phyloP scores from a whole-genome alignment of 225 moss, liverwort and hornwort genomes.

The Rhytidiadelphus loreus region DNA sequence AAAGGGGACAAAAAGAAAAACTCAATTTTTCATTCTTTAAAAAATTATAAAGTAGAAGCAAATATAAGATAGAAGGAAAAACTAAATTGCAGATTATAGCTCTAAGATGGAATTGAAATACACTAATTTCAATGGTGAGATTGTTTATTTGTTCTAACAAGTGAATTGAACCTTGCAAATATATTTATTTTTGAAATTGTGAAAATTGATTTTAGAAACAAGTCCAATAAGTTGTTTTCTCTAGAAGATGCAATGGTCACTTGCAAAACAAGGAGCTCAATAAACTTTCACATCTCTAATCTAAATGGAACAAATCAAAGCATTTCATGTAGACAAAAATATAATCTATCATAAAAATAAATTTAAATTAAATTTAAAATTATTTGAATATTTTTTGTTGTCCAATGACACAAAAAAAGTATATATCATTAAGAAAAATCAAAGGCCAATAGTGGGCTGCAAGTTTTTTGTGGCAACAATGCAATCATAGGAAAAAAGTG shows the following conservation, averaged over 20 bases:
- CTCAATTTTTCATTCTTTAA: background rate
- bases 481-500: too few relatives aligned
- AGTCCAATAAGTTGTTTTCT: rapidly evolving
- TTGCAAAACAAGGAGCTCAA: background rate
- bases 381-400: rapidly evolving
- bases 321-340: background rate
- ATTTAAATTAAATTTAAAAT: background rate
- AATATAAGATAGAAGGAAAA: background rate
- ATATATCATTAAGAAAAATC: too few relatives aligned
- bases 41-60: background rate
- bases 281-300: too few relatives aligned
- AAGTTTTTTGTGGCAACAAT: too few relatives aligned
- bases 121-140: rapidly evolving
- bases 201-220: background rate
- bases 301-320: background rate
- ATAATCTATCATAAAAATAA: background rate
- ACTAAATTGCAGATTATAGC: background rate
- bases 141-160: background rate
- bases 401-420: rapidly evolving
- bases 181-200: background rate
- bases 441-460: too few relatives aligned
- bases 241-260: background rate
- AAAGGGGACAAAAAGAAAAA: rapidly evolving
- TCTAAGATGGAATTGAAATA: background rate
- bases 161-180: background rate